These are phyloP conservation scores for Ophiosphaerella herpotricha DNA, from an alignment of 2,329 filamentous ascomycete species.

Conservation along the genomic window DNA sequence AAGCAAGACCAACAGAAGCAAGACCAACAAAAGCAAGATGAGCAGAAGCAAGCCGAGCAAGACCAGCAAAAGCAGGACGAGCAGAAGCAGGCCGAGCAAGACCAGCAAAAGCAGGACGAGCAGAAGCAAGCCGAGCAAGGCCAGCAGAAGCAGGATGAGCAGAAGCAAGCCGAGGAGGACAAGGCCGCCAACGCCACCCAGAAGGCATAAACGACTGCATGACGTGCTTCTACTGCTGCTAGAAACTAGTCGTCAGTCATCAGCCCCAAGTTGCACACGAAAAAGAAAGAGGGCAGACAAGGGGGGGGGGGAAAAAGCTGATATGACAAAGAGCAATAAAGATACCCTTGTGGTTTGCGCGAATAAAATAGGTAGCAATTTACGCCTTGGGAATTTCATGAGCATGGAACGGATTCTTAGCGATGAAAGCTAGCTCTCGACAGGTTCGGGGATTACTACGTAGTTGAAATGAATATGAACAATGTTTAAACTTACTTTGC, in stretches of 20 bases:
- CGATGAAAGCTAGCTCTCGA: background rate
- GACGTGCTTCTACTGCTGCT: background rate
- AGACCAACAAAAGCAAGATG: background rate
- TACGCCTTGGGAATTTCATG: background rate
- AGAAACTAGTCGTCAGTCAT: background rate
- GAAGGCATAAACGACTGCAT: background rate
- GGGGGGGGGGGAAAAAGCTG: no score
- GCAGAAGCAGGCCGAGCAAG: constrained; percentile 8
- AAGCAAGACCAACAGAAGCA: background rate
- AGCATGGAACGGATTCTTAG: no score
- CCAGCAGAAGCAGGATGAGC: no score
- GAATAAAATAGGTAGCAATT: background rate
- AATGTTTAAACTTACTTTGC: background rate
- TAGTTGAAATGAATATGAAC: background rate
- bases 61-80: constrained; percentile 8
- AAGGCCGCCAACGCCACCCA: background rate
- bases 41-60: constrained; percentile 9
- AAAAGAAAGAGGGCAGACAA: background rate
- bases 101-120: constrained; percentile 5
- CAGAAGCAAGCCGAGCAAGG: background rate
- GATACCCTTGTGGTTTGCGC: constrained; percentile 27
- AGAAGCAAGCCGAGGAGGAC: background rate
- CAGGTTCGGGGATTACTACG: background rate
- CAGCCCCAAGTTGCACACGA: background rate
- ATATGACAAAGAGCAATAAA: background rate